phyloP scores from a whole-genome alignment of 2,329 filamentous ascomycete species.

The Pseudopithomyces chartarum region DNA sequence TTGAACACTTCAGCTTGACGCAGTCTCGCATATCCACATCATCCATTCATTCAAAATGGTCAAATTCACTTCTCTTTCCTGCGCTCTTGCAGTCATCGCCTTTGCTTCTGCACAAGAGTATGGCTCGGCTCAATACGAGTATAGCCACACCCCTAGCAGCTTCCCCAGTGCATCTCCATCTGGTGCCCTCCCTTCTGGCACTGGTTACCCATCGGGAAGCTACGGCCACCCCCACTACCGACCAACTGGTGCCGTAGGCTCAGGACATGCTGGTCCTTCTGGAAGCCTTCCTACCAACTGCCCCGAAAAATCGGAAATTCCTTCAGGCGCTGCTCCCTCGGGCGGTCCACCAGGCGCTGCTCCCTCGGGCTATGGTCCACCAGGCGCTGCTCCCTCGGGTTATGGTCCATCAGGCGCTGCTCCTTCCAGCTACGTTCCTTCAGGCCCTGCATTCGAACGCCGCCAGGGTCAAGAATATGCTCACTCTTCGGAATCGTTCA shows the following conservation, averaged over 20 bases:
- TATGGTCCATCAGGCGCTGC: not conserved
- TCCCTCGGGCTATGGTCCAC: not conserved
- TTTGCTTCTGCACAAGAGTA: slow-evolving; percentile 1
- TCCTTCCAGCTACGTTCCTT: not conserved
- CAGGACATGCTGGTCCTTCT: not conserved
- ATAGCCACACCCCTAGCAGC: not conserved
- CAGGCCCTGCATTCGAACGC: not conserved
- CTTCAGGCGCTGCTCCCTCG: not conserved
- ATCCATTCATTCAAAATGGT: not conserved
- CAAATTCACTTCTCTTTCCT: slow-evolving; percentile 1
- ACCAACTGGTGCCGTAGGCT: not conserved
- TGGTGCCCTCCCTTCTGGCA: not conserved
- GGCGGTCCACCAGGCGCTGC: not conserved
- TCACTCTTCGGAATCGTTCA: not conserved
- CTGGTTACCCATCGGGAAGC: not conserved
- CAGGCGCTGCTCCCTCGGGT: not conserved
- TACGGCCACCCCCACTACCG: not conserved
- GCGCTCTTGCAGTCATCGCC: slow-evolving; percentile 2
- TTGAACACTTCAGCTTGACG: not conserved
- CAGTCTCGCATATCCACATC: not conserved
- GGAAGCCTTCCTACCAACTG: not conserved
- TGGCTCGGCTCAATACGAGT: not conserved
- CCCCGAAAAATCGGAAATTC: not conserved
- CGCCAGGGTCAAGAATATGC: not conserved
- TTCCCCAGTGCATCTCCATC: not conserved